Percentiles rank a stretch among this genome's conserved stretches.
These are phyloP conservation scores for Nemania serpens DNA, from an alignment of 2,329 filamentous ascomycete species.

Conservation along the genomic window DNA sequence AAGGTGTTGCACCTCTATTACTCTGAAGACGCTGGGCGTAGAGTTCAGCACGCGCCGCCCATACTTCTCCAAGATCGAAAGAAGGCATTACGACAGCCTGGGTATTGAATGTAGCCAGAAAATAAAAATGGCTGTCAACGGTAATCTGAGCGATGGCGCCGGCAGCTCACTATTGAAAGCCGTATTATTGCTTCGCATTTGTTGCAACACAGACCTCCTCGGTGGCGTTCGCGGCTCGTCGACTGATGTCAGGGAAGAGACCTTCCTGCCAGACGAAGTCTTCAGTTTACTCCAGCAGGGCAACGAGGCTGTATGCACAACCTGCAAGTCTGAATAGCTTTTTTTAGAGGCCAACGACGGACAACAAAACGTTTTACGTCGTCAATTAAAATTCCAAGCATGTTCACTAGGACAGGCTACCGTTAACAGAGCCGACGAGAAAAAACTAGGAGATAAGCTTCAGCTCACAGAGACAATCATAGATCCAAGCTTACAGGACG, in stretches of 20 bases:
- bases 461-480: no score
- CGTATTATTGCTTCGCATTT: conserved; percentile 35
- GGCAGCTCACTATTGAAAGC: conserved; percentile 25
- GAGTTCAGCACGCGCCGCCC: conserved; percentile 19
- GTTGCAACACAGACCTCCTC: conserved; percentile 32
- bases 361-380: background rate
- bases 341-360: background rate
- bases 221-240: background rate
- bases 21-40: conserved; percentile 20
- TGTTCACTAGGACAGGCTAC: background rate
- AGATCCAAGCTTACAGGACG: no score
- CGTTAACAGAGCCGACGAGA: background rate
- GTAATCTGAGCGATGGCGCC: background rate
- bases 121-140: conserved; percentile 22
- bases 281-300: conserved; percentile 24
- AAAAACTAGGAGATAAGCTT: background rate
- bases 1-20: conserved; percentile 23
- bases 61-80: conserved; percentile 15
- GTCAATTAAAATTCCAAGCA: background rate
- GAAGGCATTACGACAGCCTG: conserved; percentile 18
- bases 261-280: conserved; percentile 7
- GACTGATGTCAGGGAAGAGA: conserved; percentile 18
- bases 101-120: conserved; percentile 11
- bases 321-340: conserved; percentile 11
- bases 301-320: conserved; percentile 11